phyloP scores from a whole-genome alignment of 2,329 filamentous ascomycete species.

The Paraconiothyrium brasiliense region DNA sequence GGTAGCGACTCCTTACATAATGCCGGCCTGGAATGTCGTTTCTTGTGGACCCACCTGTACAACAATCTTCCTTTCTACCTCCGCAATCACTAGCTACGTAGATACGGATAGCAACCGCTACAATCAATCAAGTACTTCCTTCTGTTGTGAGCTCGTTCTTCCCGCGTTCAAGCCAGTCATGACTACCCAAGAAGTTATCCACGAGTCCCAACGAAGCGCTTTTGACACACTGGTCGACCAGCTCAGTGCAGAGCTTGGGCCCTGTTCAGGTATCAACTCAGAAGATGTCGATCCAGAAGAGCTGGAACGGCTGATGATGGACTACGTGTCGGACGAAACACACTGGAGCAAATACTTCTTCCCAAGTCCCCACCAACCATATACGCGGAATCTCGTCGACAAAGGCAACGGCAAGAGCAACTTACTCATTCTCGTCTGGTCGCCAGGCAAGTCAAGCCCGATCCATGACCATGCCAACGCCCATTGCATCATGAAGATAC shows the following conservation, averaged over 20 bases:
- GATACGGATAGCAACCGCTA: not conserved
- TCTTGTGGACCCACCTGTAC: constrained; percentile 4
- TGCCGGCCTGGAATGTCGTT: constrained; percentile 16
- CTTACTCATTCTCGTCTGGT: constrained; percentile 86
- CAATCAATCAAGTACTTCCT: not conserved
- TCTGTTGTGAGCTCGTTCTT: not conserved
- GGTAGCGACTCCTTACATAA: constrained; percentile 42
- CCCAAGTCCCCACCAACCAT: constrained; percentile 73
- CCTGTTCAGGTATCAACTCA: constrained; percentile 82
- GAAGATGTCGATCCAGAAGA: constrained; percentile 80
- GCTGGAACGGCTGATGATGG: constrained; percentile 76
- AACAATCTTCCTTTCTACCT: constrained; percentile 5
- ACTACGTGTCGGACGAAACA: constrained; percentile 72
- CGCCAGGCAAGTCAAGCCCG: constrained; percentile 80
- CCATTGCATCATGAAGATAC: constrained; percentile 91
- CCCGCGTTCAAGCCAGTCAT: not conserved
- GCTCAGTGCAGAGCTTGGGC: constrained; percentile 79
- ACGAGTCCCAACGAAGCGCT: constrained; percentile 24
- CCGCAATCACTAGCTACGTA: not conserved
- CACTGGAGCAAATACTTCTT: constrained; percentile 83
- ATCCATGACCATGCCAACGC: constrained; percentile 85
- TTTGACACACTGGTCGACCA: constrained; percentile 77
- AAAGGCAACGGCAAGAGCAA: constrained; percentile 86
- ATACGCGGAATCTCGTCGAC: constrained; percentile 90
- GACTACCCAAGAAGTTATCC: constrained; percentile 33